A percentile compares a stretch with the other conserved stretches of the same genome.
These are phyloP conservation scores for Dillenia turbinata DNA, from an alignment of 164 flowering plant species.

Conservation along the genomic window DNA sequence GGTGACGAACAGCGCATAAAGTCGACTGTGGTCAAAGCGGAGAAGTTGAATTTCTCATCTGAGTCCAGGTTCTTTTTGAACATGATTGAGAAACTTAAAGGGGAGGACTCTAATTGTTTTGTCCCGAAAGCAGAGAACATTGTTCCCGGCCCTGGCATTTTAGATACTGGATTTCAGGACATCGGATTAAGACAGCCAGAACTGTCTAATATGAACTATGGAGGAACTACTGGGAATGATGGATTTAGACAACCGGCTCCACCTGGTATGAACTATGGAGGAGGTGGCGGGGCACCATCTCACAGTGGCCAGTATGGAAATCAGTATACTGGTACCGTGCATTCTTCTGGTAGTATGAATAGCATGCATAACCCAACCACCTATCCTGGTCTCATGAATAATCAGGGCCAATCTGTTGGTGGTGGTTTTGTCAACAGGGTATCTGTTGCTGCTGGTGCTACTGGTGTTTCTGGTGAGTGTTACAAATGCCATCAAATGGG, in stretches of 20 bases:
- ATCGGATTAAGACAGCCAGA: conserved; percentile 22
- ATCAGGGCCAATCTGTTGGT: conserved; percentile 38
- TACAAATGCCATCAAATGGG: conserved; percentile 75
- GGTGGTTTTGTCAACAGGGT: conserved; percentile 26
- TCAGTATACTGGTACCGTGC: background rate
- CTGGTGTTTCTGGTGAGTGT: conserved; percentile 41
- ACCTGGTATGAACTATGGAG: no score
- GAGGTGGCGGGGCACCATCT: no score
- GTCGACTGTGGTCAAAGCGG: conserved; percentile 75
- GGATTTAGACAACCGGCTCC: conserved; percentile 2
- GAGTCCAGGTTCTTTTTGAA: conserved; percentile 64
- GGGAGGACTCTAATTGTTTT: conserved; percentile 25
- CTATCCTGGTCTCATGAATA: conserved; percentile 57
- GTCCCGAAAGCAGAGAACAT: conserved; percentile 19
- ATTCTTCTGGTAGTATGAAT: no score
- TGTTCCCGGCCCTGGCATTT: conserved; percentile 22
- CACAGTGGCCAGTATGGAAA: no score
- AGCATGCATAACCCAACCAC: conserved; percentile 44
- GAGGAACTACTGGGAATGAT: conserved; percentile 16
- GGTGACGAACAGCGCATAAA: conserved; percentile 92
- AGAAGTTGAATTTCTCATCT: conserved; percentile 49
- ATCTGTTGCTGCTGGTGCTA: conserved; percentile 23
- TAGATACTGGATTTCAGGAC: conserved; percentile 21
- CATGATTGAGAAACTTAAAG: conserved; percentile 42
- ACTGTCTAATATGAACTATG: conserved; percentile 18